phyloP scores from a whole-genome alignment of 1,284 basidiomycete genomes.

The Ganoderma sp. region DNA sequence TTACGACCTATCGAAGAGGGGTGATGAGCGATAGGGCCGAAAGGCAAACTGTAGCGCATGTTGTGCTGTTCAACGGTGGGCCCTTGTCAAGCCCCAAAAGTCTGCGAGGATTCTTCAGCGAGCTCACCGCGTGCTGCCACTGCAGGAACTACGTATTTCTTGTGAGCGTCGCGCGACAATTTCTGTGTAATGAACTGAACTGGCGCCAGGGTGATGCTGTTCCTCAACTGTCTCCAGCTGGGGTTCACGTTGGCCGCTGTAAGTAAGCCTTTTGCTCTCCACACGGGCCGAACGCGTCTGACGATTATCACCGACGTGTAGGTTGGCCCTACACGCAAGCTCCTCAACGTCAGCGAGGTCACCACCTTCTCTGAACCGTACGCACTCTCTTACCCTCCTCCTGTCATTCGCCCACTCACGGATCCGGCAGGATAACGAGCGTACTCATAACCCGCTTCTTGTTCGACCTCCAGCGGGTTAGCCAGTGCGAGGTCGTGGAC shows the following conservation, averaged over 20 bases:
- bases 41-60: not conserved
- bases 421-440: constrained; percentile 10
- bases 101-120: not conserved
- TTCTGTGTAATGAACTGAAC: not conserved
- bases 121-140: not conserved
- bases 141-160: constrained; percentile 5
- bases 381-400: not conserved
- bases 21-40: not conserved
- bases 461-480: constrained; percentile 18
- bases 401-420: not conserved
- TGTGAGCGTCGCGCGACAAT: not conserved
- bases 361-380: constrained; percentile 6
- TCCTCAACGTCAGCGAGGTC: constrained; percentile 9
- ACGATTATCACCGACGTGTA: not conserved
- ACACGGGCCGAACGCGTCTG: not conserved
- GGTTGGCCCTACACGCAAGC: not conserved
- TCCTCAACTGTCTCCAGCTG: constrained; percentile 1
- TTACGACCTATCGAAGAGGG: not conserved
- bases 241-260: not conserved
- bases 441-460: constrained; percentile 20
- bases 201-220: constrained; percentile 3
- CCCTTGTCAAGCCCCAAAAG: not conserved
- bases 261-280: not conserved
- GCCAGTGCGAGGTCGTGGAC: not conserved
- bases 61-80: not conserved